These are phyloP conservation scores for Boletus semigastroideus DNA, from an alignment of 1,284 basidiomycete genomes.

Conservation along the genomic window DNA sequence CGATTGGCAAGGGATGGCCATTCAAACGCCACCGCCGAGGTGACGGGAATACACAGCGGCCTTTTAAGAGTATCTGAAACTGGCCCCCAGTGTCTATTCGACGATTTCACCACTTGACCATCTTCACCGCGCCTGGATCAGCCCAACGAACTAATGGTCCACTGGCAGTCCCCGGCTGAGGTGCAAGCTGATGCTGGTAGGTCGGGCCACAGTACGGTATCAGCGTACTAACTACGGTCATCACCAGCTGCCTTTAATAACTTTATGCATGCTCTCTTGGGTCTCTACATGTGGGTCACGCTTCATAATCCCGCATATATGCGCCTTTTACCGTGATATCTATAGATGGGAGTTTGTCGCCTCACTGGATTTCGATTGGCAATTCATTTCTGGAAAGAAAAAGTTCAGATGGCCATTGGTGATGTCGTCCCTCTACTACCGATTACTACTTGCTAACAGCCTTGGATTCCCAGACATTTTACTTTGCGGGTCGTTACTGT, in stretches of 20 bases:
- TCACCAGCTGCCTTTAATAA: conserved; percentile 55
- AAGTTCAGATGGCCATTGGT: conserved; percentile 67
- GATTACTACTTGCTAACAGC: conserved; percentile 2
- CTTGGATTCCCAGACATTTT: conserved; percentile 52
- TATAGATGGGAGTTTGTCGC: conserved; percentile 64
- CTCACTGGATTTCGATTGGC: conserved; percentile 68
- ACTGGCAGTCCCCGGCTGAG: conserved; percentile 58
- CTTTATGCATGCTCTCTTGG: conserved; percentile 66
- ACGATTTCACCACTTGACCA: not conserved
- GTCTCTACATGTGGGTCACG: conserved; percentile 57
- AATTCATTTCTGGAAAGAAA: conserved; percentile 57
- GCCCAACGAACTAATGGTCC: conserved; percentile 41
- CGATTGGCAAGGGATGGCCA: conserved; percentile 9
- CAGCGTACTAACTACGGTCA: conserved; percentile 9
- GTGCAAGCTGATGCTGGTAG: conserved; percentile 50
- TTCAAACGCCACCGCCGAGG: conserved; percentile 21
- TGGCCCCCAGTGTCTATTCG: not conserved
- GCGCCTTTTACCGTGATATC: not conserved
- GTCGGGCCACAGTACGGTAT: not conserved
- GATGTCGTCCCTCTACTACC: conserved; percentile 5
- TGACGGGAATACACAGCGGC: conserved; percentile 6
- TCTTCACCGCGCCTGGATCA: conserved; percentile 3
- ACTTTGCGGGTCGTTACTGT: conserved; percentile 71
- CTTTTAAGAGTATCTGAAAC: conserved; percentile 17
- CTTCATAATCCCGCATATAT: conserved; percentile 12